A percentile compares a stretch with the other conserved stretches of the same genome.
phyloP scores from a whole-genome alignment of 179 eudicot genomes.

The Sideroxylon spinosum region DNA sequence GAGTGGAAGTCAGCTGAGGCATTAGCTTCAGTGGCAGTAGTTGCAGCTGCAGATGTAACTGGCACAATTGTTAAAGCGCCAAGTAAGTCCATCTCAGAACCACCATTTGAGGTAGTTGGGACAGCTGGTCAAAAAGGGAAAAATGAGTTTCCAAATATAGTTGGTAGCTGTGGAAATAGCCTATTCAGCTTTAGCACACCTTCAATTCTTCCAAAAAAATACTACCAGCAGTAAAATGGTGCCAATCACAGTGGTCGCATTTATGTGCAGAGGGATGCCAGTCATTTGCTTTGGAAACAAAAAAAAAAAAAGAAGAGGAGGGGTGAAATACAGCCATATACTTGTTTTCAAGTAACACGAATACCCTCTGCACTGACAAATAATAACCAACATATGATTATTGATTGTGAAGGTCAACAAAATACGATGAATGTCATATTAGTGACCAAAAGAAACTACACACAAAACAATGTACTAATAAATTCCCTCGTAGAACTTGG shows the following conservation, averaged over 20 bases:
- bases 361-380: not conserved
- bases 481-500: not conserved
- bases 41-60: slow-evolving; percentile 31
- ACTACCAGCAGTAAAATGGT: not conserved
- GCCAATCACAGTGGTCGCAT: not conserved
- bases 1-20: slow-evolving; percentile 25
- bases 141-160: slow-evolving; percentile 7
- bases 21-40: slow-evolving; percentile 32
- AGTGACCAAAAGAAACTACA: too few relatives aligned
- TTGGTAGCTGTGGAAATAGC: not conserved
- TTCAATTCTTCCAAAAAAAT: not conserved
- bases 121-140: slow-evolving; percentile 34
- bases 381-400: not conserved
- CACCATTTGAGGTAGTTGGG: slow-evolving; percentile 44
- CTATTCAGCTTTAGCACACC: not conserved
- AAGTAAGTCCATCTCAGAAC: slow-evolving; percentile 61
- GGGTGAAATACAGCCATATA: not conserved
- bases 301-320: too few relatives aligned
- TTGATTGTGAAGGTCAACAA: not conserved
- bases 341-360: not conserved
- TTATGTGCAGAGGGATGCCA: not conserved
- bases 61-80: slow-evolving; percentile 77
- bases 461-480: not conserved
- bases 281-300: not conserved
- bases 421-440: too few relatives aligned